Conservation (phyloP, 805 yeast genomes). For the Metschnikowia baotianmanensis region DNA sequence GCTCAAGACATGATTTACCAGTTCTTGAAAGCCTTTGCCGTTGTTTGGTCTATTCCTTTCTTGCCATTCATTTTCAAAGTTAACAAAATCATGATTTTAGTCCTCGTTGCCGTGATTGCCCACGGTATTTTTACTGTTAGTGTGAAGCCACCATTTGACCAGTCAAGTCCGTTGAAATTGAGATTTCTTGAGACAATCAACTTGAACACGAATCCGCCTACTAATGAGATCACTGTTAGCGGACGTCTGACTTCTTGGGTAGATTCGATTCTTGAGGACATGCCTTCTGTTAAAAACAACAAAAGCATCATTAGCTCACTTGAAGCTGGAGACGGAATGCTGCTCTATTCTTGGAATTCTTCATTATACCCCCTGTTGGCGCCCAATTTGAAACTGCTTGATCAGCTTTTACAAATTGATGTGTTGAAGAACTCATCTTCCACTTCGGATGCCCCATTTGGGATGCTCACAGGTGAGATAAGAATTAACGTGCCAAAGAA, state of each 20-base stretch:
- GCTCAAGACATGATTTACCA: conserved; percentile 39
- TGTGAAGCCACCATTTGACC: conserved; percentile 57
- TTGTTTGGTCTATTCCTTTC: conserved; percentile 45
- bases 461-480: conserved; percentile 64
- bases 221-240: conserved; percentile 42
- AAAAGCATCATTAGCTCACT: conserved; percentile 34
- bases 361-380: conserved; percentile 42
- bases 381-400: conserved; percentile 30
- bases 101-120: conserved; percentile 32
- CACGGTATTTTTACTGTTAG: conserved; percentile 37
- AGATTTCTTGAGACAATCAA: conserved; percentile 65
- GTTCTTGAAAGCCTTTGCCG: conserved; percentile 27
- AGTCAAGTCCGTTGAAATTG: conserved; percentile 64
- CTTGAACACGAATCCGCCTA: conserved; percentile 28
- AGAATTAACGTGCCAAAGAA: conserved; percentile 56
- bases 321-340: conserved; percentile 44
- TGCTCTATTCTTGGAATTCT: conserved; percentile 52
- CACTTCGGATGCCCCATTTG: conserved; percentile 48
- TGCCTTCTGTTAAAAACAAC: conserved; percentile 58
- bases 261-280: conserved; percentile 46
- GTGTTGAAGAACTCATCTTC: conserved; percentile 50
- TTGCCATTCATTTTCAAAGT: conserved; percentile 70
- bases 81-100: conserved; percentile 48
- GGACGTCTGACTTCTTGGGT: conserved; percentile 52
- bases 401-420: conserved; percentile 49